Conservation (phyloP, 1,284 basidiomycete species). For the Apiotrichum akiyoshidainum region DNA sequence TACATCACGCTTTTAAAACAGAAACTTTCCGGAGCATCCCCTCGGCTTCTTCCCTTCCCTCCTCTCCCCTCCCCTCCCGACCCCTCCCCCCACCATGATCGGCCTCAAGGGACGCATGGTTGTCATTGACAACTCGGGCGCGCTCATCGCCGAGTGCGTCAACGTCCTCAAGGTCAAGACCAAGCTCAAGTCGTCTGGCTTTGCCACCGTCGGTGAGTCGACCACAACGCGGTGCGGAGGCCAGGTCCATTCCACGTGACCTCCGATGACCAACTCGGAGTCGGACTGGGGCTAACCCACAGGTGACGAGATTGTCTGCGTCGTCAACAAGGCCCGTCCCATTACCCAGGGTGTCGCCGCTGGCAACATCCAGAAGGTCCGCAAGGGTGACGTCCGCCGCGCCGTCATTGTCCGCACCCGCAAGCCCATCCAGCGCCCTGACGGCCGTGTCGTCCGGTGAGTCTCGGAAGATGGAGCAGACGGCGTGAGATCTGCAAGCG, state of each 20-base stretch:
- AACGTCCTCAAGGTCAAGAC: slow-evolving; percentile 94
- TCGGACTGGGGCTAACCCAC: slow-evolving; percentile 39
- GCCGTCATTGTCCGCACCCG: slow-evolving; percentile 90
- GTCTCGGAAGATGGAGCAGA: slow-evolving; percentile 13
- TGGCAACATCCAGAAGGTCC: slow-evolving; percentile 63
- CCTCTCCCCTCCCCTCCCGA: too few relatives aligned
- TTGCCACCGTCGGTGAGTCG: slow-evolving; percentile 59
- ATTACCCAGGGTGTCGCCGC: slow-evolving; percentile 52
- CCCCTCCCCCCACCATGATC: slow-evolving; percentile 61
- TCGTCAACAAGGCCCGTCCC: slow-evolving; percentile 88
- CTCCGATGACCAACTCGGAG: neutral
- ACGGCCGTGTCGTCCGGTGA: slow-evolving; percentile 46
- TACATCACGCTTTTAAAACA: too few relatives aligned
- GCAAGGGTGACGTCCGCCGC: slow-evolving; percentile 86
- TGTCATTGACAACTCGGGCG: slow-evolving; percentile 98
- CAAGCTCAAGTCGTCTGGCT: slow-evolving; percentile 59
- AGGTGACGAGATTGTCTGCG: slow-evolving; percentile 96
- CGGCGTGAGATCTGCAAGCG: neutral
- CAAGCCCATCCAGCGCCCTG: slow-evolving; percentile 38
- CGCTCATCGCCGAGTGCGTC: slow-evolving; percentile 90
- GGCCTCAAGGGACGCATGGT: slow-evolving; percentile 79
- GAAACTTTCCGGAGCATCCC: neutral
- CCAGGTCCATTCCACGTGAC: too few relatives aligned
- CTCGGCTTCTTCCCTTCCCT: neutral
- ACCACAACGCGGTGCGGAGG: neutral